Conservation (phyloP, 495 filamentous ascomycete species). For the Wilcoxina mikolae region DNA sequence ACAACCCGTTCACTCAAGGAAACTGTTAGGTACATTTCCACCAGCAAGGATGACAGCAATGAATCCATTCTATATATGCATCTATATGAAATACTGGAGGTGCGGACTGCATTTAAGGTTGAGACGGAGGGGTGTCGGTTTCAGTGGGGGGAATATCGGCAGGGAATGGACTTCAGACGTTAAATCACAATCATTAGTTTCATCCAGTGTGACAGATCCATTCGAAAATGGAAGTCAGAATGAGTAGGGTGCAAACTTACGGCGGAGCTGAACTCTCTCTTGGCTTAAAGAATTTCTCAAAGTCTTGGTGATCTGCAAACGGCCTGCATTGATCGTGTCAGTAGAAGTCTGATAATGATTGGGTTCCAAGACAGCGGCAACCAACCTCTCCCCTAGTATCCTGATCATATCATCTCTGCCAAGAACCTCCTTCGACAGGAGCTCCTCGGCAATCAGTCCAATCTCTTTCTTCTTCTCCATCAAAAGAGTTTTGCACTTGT, state of each 20-base stretch:
- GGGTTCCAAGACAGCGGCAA: background rate
- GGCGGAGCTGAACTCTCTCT: conserved; percentile 23
- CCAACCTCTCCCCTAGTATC: conserved; percentile 49
- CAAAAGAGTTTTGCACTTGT: conserved; percentile 71
- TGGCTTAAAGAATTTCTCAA: conserved; percentile 74
- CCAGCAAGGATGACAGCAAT: background rate
- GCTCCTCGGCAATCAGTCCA: conserved; percentile 80
- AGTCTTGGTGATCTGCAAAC: conserved; percentile 73
- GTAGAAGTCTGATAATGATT: background rate
- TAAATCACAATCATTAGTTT: background rate
- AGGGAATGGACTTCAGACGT: conserved; percentile 15
- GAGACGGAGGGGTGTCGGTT: conserved; percentile 4
- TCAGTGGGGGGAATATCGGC: conserved; percentile 7
- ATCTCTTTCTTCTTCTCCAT: conserved; percentile 75
- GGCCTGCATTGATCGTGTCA: conserved; percentile 34
- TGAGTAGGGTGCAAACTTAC: conserved; percentile 11
- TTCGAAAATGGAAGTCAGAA: background rate
- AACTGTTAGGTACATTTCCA: background rate
- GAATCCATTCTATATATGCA: conserved; percentile 2
- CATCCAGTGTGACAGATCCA: background rate
- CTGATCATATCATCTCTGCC: conserved; percentile 80
- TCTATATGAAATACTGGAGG: background rate
- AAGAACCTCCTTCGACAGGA: conserved; percentile 81
- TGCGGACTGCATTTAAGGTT: background rate
- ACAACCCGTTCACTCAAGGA: background rate